A percentile compares a stretch with the other conserved stretches of the same genome.
Evolutionary conservation across 306 rosid species (phyloP).

Genomic region (Astragalus membranaceus): DNA sequence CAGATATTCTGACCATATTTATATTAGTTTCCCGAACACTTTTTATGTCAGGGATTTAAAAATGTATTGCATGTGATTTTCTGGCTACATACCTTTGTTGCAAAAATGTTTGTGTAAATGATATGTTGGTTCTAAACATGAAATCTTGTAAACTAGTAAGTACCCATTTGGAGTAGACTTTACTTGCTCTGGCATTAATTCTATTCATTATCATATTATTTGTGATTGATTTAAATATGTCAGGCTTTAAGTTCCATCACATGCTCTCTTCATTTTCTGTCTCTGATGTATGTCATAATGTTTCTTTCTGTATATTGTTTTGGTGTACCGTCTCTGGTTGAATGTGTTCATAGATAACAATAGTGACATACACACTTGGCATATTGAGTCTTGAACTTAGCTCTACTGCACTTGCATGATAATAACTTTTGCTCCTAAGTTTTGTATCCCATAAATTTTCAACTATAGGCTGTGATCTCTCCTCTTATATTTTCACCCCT

Average conservation of each 20-base stretch:
- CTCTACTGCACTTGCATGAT: slow-evolving; percentile 12
- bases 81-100: slow-evolving; percentile 1
- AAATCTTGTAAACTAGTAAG: background rate
- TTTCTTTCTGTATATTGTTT: background rate
- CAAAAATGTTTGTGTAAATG: background rate
- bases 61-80: background rate
- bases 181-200: background rate
- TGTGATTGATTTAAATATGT: background rate
- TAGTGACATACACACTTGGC: slow-evolving; percentile 6
- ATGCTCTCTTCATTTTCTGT: background rate
- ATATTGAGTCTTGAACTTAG: background rate
- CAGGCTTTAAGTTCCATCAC: background rate
- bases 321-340: background rate
- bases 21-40: background rate
- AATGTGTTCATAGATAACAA: slow-evolving; percentile 6
- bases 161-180: background rate
- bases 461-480: slow-evolving; percentile 13
- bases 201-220: background rate
- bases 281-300: background rate
- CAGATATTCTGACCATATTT: slow-evolving; percentile 2
- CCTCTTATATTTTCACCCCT: background rate
- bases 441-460: slow-evolving; percentile 17
- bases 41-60: slow-evolving; percentile 1
- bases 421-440: background rate
- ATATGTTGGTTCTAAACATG: background rate